Conservation (phyloP, 306 rosid species). For the Trifolium dubium region DNA sequence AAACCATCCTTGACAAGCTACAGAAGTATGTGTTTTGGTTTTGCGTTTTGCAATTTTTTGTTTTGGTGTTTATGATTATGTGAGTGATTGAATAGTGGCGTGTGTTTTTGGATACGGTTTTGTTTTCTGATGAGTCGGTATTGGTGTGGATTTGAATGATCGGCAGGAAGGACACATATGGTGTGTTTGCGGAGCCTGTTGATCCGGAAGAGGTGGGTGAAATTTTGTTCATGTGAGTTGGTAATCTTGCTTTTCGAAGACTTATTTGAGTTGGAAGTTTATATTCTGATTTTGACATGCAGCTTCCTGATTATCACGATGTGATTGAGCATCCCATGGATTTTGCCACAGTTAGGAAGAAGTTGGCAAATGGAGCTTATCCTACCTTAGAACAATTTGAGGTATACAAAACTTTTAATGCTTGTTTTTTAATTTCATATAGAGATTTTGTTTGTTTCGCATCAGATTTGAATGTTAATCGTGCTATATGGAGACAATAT, state of each 20-base stretch:
- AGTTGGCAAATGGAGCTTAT: conserved; percentile 77
- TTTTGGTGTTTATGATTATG: conserved; percentile 4
- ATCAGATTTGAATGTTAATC: conserved; percentile 17
- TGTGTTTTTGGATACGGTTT: conserved; percentile 21
- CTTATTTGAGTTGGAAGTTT: conserved; percentile 37
- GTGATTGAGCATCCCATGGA: conserved; percentile 97
- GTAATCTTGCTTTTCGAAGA: conserved; percentile 43
- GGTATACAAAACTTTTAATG: conserved; percentile 54
- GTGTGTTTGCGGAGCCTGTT: conserved; percentile 95
- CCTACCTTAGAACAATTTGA: conserved; percentile 83
- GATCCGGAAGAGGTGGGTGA: conserved; percentile 96
- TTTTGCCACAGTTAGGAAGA: conserved; percentile 87
- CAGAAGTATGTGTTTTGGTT: conserved; percentile 69
- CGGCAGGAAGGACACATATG: conserved; percentile 96
- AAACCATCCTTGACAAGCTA: conserved; percentile 89
- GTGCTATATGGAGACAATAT: not conserved
- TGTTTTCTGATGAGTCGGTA: conserved; percentile 26
- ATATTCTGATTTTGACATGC: conserved; percentile 49
- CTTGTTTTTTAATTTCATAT: not conserved
- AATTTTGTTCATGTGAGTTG: conserved; percentile 32
- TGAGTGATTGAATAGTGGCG: not conserved
- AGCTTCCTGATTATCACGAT: conserved; percentile 98
- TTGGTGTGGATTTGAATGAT: conserved; percentile 41
- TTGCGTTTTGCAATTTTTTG: conserved; percentile 23
- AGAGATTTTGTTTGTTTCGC: conserved; percentile 31